phyloP scores from a whole-genome alignment of 306 rosid species.

The Quercus gilva region DNA sequence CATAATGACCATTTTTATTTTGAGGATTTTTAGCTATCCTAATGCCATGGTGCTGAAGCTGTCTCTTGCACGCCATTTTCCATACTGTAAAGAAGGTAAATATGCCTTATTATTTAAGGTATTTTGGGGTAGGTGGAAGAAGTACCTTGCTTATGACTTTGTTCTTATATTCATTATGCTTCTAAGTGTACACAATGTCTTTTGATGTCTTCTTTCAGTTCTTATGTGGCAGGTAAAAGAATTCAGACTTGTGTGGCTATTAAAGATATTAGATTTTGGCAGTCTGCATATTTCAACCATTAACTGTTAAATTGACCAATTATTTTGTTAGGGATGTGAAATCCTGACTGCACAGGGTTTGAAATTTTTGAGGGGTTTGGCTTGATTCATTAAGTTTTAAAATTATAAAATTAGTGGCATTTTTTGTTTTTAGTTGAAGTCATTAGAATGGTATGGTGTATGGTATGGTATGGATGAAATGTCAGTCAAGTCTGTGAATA shows the following conservation, averaged over 20 bases:
- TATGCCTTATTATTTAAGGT: constrained; percentile 39
- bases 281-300: constrained; percentile 21
- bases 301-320: constrained; percentile 31
- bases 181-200: not conserved
- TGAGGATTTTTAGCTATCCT: constrained; percentile 38
- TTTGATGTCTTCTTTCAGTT: constrained; percentile 44
- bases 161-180: constrained; percentile 7
- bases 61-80: constrained; percentile 32
- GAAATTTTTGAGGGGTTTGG: too few relatives aligned
- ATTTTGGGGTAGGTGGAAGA: constrained; percentile 44
- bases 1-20: constrained; percentile 21
- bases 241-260: constrained; percentile 26
- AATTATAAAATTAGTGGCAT: too few relatives aligned
- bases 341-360: not conserved
- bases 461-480: not conserved
- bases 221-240: constrained; percentile 54
- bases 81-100: constrained; percentile 47
- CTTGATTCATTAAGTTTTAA: too few relatives aligned
- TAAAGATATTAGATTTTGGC: constrained; percentile 11
- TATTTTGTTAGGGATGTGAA: too few relatives aligned
- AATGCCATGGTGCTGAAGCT: constrained; percentile 45
- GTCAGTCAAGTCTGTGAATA: not conserved
- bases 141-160: constrained; percentile 12
- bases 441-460: not conserved
- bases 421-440: not conserved